phyloP scores from a whole-genome alignment of 2,329 filamentous ascomycete species.

The Pseudogymnoascus pannorum region DNA sequence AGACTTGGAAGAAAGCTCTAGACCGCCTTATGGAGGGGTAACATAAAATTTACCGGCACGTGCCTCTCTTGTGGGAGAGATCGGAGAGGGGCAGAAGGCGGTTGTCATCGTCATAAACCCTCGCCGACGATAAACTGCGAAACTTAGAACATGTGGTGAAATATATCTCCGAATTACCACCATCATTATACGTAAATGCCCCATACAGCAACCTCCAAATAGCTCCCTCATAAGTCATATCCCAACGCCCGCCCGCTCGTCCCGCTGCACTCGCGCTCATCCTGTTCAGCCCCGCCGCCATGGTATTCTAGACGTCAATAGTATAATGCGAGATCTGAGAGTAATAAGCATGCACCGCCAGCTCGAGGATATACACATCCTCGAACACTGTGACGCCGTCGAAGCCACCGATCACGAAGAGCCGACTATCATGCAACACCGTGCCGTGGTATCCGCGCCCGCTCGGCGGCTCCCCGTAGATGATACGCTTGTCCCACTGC shows the following conservation, averaged over 20 bases:
- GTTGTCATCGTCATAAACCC: background rate
- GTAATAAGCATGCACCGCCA: constrained; percentile 65
- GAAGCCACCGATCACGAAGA: constrained; percentile 60
- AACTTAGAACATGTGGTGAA: background rate
- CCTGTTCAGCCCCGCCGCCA: background rate
- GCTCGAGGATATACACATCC: constrained; percentile 59
- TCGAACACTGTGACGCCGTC: constrained; percentile 61
- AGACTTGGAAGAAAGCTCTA: background rate
- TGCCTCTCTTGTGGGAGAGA: background rate
- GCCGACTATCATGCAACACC: constrained; percentile 56
- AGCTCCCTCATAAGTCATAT: constrained; percentile 5
- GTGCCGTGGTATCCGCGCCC: constrained; percentile 61
- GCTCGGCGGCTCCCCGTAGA: constrained; percentile 56
- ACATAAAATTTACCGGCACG: background rate
- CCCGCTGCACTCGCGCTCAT: background rate
- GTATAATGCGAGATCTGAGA: constrained; percentile 67
- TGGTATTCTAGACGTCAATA: constrained; percentile 49
- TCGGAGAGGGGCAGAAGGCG: background rate
- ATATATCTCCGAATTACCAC: constrained; percentile 3
- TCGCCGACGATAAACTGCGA: background rate
- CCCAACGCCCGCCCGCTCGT: background rate
- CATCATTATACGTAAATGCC: constrained; percentile 5
- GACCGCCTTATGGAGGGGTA: constrained; percentile 4
- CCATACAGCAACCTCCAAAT: background rate
- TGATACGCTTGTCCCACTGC: constrained; percentile 62